Conservation (phyloP, 768 basidiomycete species). For the Phanerochaete sordida region DNA sequence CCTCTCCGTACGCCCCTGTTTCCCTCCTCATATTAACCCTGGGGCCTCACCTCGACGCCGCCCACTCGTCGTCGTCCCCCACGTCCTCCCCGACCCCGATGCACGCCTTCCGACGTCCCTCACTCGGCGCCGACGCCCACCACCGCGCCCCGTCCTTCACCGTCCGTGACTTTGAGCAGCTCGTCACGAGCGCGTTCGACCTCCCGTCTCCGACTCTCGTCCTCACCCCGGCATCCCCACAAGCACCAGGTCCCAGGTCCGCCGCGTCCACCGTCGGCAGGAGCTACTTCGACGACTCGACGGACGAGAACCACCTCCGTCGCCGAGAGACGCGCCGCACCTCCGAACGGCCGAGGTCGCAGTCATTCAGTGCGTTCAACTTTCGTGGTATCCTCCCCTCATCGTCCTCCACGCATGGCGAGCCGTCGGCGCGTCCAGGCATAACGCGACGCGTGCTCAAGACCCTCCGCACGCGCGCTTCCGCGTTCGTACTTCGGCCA, state of each 20-base stretch:
- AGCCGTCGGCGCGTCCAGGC: background rate
- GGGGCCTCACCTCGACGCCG: constrained; percentile 11
- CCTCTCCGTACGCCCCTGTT: background rate
- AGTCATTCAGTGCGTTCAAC: constrained; percentile 10
- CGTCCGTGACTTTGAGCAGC: constrained; percentile 25
- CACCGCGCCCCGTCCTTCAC: constrained; percentile 17
- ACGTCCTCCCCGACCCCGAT: constrained; percentile 7
- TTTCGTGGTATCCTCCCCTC: constrained; percentile 13
- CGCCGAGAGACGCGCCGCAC: background rate
- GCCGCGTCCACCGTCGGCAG: background rate
- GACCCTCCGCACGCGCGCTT: constrained; percentile 24
- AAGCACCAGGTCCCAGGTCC: background rate
- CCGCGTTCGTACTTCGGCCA: constrained; percentile 22
- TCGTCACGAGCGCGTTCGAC: constrained; percentile 25
- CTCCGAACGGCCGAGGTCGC: constrained; percentile 2
- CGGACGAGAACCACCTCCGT: constrained; percentile 7
- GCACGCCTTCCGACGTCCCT: constrained; percentile 1
- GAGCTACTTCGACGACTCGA: constrained; percentile 14
- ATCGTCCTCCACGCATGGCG: background rate
- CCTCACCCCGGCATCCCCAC: background rate
- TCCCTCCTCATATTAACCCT: constrained; percentile 1
- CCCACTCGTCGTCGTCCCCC: constrained; percentile 6
- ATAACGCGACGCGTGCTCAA: constrained; percentile 15
- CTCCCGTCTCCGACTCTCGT: constrained; percentile 10
- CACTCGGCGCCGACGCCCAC: constrained; percentile 11